Percentiles rank a stretch among this genome's conserved stretches.
Evolutionary conservation across 805 yeast genomes (phyloP).

Genomic region (Saturnispora dispora): DNA sequence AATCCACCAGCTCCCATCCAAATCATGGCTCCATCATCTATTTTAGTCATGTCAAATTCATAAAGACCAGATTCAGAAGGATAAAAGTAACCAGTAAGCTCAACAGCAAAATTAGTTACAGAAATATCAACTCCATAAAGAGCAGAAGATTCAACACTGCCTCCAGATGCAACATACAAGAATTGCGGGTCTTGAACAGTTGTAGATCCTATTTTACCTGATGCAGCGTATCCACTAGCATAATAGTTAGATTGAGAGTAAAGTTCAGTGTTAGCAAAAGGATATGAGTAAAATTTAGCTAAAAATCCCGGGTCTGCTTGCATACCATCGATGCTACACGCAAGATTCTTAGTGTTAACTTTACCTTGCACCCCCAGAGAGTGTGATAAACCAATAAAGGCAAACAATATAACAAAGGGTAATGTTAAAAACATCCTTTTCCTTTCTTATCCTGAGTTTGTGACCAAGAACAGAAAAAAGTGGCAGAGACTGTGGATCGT

Average conservation of each 20-base stretch:
- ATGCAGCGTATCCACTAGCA: slow-evolving; percentile 3
- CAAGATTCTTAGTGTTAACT: not conserved
- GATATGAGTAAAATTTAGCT: not conserved
- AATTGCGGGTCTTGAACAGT: slow-evolving; percentile 8
- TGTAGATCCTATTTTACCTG: slow-evolving; percentile 3
- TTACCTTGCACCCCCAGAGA: not conserved
- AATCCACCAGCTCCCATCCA: slow-evolving; percentile 27
- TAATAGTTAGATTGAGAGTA: slow-evolving; percentile 8
- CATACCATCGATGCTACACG: not conserved
- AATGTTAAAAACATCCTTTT: not conserved
- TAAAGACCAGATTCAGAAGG: slow-evolving; percentile 27
- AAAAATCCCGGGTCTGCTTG: not conserved
- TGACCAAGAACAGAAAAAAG: no score
- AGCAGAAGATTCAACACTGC: not conserved
- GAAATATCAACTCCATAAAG: slow-evolving; percentile 9
- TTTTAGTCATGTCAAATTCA: slow-evolving; percentile 14
- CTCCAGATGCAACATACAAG: not conserved
- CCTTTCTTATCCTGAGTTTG: no score
- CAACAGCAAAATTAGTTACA: slow-evolving; percentile 11
- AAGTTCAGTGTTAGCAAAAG: not conserved
- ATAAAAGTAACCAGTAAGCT: slow-evolving; percentile 15
- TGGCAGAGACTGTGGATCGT: not conserved
- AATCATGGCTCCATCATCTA: slow-evolving; percentile 29
- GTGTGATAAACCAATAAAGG: not conserved
- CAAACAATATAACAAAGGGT: not conserved